Percentiles rank a stretch among this genome's conserved stretches.
These are phyloP conservation scores for Penicillium sp. DNA, from an alignment of 2,329 filamentous ascomycete species.

Conservation along the genomic window DNA sequence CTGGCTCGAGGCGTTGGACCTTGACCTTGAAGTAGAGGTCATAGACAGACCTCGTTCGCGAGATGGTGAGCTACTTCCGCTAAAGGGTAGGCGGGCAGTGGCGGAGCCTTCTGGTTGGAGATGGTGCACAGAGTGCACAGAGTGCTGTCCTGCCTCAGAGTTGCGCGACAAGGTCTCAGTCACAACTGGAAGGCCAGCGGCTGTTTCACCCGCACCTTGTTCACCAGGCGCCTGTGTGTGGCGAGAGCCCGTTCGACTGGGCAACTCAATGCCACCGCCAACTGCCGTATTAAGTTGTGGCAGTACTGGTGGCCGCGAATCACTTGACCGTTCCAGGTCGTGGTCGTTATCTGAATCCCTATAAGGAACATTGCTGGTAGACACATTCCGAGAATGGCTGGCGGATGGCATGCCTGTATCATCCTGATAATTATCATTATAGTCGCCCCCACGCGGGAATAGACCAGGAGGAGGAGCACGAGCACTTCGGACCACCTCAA, in stretches of 20 bases:
- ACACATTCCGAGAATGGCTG: constrained; percentile 20
- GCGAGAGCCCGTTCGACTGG: constrained; percentile 55
- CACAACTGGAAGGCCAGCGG: constrained; percentile 14
- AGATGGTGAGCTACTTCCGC: constrained; percentile 30
- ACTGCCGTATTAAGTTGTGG: constrained; percentile 48
- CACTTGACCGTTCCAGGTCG: constrained; percentile 7
- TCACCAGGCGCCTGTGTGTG: constrained; percentile 40
- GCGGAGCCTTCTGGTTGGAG: constrained; percentile 21
- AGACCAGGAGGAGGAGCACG: constrained; percentile 72
- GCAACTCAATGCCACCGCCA: constrained; percentile 53
- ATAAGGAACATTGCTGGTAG: constrained; percentile 21
- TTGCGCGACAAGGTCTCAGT: constrained; percentile 15
- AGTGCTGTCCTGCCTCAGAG: constrained; percentile 9
- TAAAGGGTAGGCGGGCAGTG: constrained; percentile 38
- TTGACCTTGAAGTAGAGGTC: constrained; percentile 32
- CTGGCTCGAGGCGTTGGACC: constrained; percentile 28
- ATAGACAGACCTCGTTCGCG: constrained; percentile 31
- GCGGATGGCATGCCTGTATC: constrained; percentile 33
- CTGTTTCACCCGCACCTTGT: constrained; percentile 8
- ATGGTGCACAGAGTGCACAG: constrained; percentile 10
- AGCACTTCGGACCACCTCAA: constrained; percentile 87
- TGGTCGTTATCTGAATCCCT: constrained; percentile 23
- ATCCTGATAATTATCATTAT: constrained; percentile 57
- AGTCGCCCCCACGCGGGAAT: constrained; percentile 47
- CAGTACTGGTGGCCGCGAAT: constrained; percentile 42